Percentiles rank a stretch among this genome's conserved stretches.
Evolutionary conservation across 129 eudicot species (phyloP).

Genomic region (Glebionis coronaria): DNA sequence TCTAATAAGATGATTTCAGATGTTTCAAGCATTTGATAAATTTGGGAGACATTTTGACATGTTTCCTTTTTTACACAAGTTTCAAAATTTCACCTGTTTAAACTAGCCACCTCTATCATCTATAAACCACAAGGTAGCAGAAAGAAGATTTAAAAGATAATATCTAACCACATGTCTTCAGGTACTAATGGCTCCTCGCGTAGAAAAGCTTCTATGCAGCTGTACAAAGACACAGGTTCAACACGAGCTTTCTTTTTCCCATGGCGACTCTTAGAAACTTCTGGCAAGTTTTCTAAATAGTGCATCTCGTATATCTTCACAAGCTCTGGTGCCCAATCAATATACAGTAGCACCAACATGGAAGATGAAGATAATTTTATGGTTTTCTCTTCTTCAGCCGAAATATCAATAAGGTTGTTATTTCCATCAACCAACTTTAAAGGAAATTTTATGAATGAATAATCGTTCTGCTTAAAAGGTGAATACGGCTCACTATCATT

Average conservation of each 20-base stretch:
- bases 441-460: constrained; percentile 53
- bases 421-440: constrained; percentile 80
- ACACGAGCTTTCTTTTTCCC: constrained; percentile 64
- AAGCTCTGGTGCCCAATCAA: constrained; percentile 82
- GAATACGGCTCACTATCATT: constrained; percentile 20
- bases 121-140: constrained; percentile 7
- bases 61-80: background rate
- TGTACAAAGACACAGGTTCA: constrained; percentile 84
- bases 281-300: constrained; percentile 75
- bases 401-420: constrained; percentile 62
- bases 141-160: background rate
- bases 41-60: background rate
- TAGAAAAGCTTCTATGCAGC: constrained; percentile 82
- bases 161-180: constrained; percentile 95
- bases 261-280: constrained; percentile 59
- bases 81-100: background rate
- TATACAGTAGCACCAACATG: constrained; percentile 58
- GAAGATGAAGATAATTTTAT: constrained; percentile 62
- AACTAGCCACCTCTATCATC: background rate
- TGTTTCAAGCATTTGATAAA: background rate
- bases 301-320: constrained; percentile 55
- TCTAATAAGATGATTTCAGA: background rate
- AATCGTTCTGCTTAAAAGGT: constrained; percentile 30
- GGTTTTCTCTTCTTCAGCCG: constrained; percentile 68
- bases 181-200: constrained; percentile 95